Evolutionary conservation across 495 filamentous ascomycete species (phyloP).

Genomic region (Apodospora peruviana): DNA sequence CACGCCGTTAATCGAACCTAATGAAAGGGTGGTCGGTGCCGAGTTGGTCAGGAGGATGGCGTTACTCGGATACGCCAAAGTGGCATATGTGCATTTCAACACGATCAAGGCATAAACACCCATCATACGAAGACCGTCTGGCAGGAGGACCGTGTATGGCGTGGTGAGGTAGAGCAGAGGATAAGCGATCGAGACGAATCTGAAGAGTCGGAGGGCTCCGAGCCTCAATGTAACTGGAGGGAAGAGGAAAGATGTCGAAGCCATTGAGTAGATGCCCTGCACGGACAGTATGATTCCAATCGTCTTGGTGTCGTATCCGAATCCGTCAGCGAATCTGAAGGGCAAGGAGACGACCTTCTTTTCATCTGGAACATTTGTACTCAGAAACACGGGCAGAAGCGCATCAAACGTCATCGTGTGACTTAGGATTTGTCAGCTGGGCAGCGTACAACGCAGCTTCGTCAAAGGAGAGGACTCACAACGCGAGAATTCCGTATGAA

Average conservation of each 20-base stretch:
- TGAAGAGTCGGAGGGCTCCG: constrained; percentile 73
- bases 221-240: constrained; percentile 65
- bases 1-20: constrained; percentile 90
- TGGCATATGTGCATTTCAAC: constrained; percentile 83
- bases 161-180: constrained; percentile 83
- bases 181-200: constrained; percentile 71
- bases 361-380: constrained; percentile 54
- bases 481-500: constrained; percentile 88
- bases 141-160: constrained; percentile 84
- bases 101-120: constrained; percentile 71
- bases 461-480: constrained; percentile 59
- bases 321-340: constrained; percentile 84
- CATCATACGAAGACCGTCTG: constrained; percentile 58
- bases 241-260: constrained; percentile 76
- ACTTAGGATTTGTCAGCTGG: constrained; percentile 28
- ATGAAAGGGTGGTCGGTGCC: constrained; percentile 68
- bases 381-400: constrained; percentile 86
- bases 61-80: constrained; percentile 80
- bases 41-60: constrained; percentile 81
- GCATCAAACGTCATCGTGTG: constrained; percentile 92
- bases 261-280: constrained; percentile 86
- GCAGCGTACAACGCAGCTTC: not conserved
- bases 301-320: constrained; percentile 70
- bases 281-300: constrained; percentile 84
- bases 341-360: constrained; percentile 48